phyloP scores from a whole-genome alignment of 108 stramenopile genomes.

The Nitzschia putrida region DNA sequence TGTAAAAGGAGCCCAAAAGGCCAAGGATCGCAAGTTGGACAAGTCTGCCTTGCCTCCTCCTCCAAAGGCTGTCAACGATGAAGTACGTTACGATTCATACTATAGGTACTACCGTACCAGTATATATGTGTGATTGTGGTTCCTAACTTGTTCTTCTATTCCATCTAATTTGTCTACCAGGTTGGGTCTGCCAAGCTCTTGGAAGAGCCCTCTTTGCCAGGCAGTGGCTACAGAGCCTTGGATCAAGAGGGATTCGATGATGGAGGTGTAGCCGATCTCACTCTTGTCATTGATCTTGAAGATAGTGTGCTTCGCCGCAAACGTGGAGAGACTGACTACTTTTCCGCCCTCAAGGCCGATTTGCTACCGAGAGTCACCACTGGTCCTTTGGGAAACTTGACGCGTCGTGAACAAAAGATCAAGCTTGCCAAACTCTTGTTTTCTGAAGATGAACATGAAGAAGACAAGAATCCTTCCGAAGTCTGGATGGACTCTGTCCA shows the following conservation, averaged over 20 bases:
- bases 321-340: constrained; percentile 85
- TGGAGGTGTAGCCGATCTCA: constrained; percentile 89
- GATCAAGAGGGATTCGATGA: constrained; percentile 84
- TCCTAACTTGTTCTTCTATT: no score
- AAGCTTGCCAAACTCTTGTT: constrained; percentile 85
- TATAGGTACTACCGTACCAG: no score
- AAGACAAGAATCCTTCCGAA: constrained; percentile 83
- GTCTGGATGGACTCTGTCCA: constrained; percentile 69
- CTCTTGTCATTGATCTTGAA: constrained; percentile 85
- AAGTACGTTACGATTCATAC: constrained; percentile 62
- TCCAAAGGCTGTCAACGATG: constrained; percentile 66
- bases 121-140: no score
- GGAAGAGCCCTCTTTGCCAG: constrained; percentile 77
- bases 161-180: constrained; percentile 12
- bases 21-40: constrained; percentile 74
- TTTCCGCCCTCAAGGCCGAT: constrained; percentile 75
- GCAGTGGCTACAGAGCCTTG: constrained; percentile 80
- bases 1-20: constrained; percentile 57
- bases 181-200: constrained; percentile 80
- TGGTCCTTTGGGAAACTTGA: constrained; percentile 71
- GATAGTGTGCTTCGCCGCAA: constrained; percentile 81
- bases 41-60: constrained; percentile 75
- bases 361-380: constrained; percentile 76
- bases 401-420: constrained; percentile 86
- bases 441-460: constrained; percentile 80